Percentiles rank a stretch among this genome's conserved stretches.
Conservation (phyloP, 2,329 filamentous ascomycete genomes). For the Colletotrichum brevisporum region DNA sequence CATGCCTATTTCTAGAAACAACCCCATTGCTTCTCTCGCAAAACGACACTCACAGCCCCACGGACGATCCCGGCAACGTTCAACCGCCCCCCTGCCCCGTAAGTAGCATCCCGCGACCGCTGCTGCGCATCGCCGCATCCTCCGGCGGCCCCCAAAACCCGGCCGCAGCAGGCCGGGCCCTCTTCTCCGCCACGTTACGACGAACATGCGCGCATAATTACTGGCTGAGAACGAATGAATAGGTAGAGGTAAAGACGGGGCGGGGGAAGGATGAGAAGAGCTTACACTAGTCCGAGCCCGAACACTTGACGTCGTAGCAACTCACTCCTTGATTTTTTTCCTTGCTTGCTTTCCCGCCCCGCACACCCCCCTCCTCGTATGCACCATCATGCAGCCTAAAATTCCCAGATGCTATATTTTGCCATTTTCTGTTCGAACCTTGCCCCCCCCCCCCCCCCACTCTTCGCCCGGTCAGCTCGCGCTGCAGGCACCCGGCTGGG, state of each 20-base stretch:
- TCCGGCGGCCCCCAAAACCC: constrained; percentile 18
- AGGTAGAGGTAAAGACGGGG: too few relatives aligned
- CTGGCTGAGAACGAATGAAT: too few relatives aligned
- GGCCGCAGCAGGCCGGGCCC: constrained; percentile 21
- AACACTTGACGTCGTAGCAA: too few relatives aligned
- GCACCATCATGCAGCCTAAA: neutral
- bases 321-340: too few relatives aligned
- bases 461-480: constrained; percentile 1
- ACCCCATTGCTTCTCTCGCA: neutral
- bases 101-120: neutral
- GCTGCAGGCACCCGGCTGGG: neutral
- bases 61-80: neutral
- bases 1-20: too few relatives aligned
- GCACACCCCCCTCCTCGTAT: neutral
- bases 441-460: too few relatives aligned
- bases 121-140: neutral
- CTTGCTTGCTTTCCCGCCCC: neutral
- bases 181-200: constrained; percentile 10
- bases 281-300: too few relatives aligned
- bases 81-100: neutral
- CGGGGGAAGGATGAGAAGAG: too few relatives aligned
- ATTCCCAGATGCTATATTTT: neutral
- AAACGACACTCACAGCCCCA: too few relatives aligned
- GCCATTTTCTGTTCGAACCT: neutral
- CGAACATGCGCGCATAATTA: neutral